Evolutionary conservation across 306 rosid genomes (phyloP).

Genomic region (Begonia loranthoides): DNA sequence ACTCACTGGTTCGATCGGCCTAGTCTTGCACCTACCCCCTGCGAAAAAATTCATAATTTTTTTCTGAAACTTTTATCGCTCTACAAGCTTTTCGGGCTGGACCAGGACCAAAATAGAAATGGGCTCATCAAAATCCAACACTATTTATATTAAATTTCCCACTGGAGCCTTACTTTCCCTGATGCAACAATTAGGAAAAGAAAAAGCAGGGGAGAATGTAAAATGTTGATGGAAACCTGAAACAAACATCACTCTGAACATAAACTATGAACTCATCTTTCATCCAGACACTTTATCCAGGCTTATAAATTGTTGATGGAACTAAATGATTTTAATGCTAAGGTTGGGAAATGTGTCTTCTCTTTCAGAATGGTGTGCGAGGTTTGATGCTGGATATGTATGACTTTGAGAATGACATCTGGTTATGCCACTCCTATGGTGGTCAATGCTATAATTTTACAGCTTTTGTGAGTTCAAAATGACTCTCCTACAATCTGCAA

Average conservation of each 20-base stretch:
- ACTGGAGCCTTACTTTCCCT: too few relatives aligned
- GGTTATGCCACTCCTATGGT: slow-evolving; percentile 70
- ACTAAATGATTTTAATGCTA: neutral
- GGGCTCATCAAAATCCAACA: too few relatives aligned
- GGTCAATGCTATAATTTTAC: slow-evolving; percentile 80
- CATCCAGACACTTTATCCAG: neutral
- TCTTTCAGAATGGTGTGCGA: slow-evolving; percentile 68
- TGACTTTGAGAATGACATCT: slow-evolving; percentile 64
- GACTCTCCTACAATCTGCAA: neutral
- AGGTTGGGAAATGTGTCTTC: slow-evolving; percentile 7
- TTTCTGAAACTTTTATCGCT: too few relatives aligned
- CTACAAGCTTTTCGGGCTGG: too few relatives aligned
- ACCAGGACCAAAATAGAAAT: too few relatives aligned
- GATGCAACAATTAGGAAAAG: too few relatives aligned
- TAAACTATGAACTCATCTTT: neutral
- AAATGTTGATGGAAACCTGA: neutral
- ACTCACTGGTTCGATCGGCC: too few relatives aligned
- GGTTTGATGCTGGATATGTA: slow-evolving; percentile 92
- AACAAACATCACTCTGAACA: neutral
- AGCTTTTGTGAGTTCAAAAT: slow-evolving; percentile 63
- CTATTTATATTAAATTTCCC: too few relatives aligned
- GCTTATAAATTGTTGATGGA: neutral
- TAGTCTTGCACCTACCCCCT: too few relatives aligned
- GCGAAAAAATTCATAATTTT: too few relatives aligned
- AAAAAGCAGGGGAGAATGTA: too few relatives aligned